Base-by-base conservation (phyloP, 2,329 filamentous ascomycete species). In the Didymella segeticola region DNA sequence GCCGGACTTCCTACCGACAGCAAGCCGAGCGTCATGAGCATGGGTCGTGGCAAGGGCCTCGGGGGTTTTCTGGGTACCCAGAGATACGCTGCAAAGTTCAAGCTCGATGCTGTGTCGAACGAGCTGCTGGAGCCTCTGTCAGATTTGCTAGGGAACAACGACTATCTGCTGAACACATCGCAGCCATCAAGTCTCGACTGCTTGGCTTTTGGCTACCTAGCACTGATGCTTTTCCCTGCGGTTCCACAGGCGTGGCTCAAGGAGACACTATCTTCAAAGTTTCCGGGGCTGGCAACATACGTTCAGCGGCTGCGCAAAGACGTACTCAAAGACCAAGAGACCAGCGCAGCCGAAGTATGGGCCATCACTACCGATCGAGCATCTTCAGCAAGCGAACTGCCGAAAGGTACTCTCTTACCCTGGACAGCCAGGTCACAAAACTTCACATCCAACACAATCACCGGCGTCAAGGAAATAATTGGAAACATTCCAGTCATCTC, bases 201-300 rank as follows among this genome's bases (percentile, higher is more conserved):
- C 69, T 73, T 97, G 39, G 87, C 86, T 0, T 85, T 91, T 65
- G 95, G 88, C 10, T 96, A 96, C 71, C 78, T 98, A 29, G 82
- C 86, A 2, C 77, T 97, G 43, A 89, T 95, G 79, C 78, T 89
- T 1, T 79, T 83, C 20, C 83, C 87, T 1, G 74, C 82, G 8
- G 70, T 89, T 19, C 84, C 86, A 14, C 83, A 86, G 48, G 73
- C 82, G 15, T 90, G 86, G 86, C 74, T 89, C 5, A 77, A 78
- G 53, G 81, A 85, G 43, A 80, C 81, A 1, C 79, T 90, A 67
- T 71, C 76, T 48, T 73, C 71, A 19, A 83, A 84, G 52, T 78
- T 76, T 56, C 70, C 71, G 15, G 68, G 64, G 31, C 66, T 81
- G 27, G 64, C 62, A 5, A 62, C 53, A 8, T 81, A 79, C 46